Evolutionary conservation across 2,329 filamentous ascomycete species (phyloP), one percentile per base, ranked within the genome.

Genomic region (Didymella keratinophila): DNA sequence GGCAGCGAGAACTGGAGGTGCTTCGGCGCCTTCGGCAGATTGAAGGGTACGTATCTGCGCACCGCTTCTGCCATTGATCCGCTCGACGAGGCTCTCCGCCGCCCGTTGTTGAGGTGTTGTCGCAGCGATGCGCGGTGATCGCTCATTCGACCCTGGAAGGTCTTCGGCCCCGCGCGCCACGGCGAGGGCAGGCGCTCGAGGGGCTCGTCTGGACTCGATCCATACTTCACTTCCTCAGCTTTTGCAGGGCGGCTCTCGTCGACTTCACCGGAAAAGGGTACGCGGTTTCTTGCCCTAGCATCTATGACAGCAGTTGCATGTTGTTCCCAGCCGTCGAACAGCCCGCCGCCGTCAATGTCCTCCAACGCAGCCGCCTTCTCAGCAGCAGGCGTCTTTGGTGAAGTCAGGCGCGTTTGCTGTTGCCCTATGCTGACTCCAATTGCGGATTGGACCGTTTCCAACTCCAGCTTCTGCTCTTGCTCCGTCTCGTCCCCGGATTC

Each of bases 341-440:
- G 81, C 16, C 73, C 79, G 4, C 80, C 81, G 30, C 76, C 76
- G 20, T 74, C 72, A 16, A 68, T 63, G 32, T 79, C 76, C 59
- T 85, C 83, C 65, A 88, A 74, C 2, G 81, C 81, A 2, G 83
- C 82, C n/a, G 78, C 82, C 70, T 87, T 88, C 68, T 87, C 86
- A 20, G 81, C 81, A 10, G 83, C 83, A 1, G 86, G 85, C 4
- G 85, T 87, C 41, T 79, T 78, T 10, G 84, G 82, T 18, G 84
- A 84, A 34, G 80, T 83, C 70, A 87, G 77, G 42, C 82, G 80
- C 48, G 81, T 85, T 70, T 88, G 86, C 41, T 81, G 78, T 37
- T 79, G 79, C 58, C 84, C 80, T 61, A 88, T 86, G 68, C 85
- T 87, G 66, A 88, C 79, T 2, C 84, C 85, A 64, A 88, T 79